phyloP scores from a whole-genome alignment of 768 basidiomycete genomes.

The Porpolomopsis calyptriformis region DNA sequence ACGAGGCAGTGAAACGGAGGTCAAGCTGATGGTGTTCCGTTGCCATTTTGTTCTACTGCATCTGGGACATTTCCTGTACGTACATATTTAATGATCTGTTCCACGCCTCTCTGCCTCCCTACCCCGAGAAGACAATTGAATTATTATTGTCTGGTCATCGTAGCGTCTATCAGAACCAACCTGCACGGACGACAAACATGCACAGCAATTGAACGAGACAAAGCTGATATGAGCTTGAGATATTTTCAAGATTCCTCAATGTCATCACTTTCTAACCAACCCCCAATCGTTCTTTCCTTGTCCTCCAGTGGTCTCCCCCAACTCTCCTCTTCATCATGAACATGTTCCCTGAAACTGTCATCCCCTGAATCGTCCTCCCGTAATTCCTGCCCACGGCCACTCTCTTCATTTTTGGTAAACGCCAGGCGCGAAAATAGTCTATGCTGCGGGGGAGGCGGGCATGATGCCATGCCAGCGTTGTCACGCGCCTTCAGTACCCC shows the following conservation, averaged over 20 bases:
- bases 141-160: no score
- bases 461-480: conserved; percentile 10
- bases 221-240: no score
- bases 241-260: conserved; percentile 43
- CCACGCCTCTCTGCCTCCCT: no score
- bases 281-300: conserved; percentile 26
- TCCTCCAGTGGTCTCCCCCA: conserved; percentile 17
- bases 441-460: conserved; percentile 26
- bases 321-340: conserved; percentile 21
- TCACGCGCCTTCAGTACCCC: conserved; percentile 46
- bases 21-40: no score
- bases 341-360: conserved; percentile 13
- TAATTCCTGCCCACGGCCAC: conserved; percentile 22
- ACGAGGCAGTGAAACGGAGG: no score
- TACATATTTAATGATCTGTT: no score
- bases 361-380: conserved; percentile 24
- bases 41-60: no score
- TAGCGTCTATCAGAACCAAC: no score
- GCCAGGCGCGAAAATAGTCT: conserved; percentile 41
- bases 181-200: no score
- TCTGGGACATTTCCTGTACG: no score
- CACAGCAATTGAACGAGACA: no score
- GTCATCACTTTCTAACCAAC: conserved; percentile 51
- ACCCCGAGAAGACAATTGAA: no score
- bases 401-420: conserved; percentile 30